Conservation (phyloP, 306 rosid species). For the Biancaea sappan region DNA sequence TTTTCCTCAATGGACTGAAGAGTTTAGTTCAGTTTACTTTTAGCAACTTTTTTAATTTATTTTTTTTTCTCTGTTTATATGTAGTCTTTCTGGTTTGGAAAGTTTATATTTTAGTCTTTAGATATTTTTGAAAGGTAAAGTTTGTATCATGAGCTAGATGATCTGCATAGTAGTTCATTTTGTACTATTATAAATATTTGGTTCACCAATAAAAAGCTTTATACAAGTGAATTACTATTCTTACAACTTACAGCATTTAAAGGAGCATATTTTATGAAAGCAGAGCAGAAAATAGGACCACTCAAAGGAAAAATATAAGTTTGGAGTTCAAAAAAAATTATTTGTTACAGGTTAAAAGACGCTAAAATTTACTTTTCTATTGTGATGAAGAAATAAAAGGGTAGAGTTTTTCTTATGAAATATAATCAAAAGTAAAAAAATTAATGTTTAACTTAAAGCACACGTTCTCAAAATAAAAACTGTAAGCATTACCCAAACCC, state of each 20-base stretch:
- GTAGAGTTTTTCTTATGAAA: too few relatives aligned
- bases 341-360: too few relatives aligned
- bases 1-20: slow-evolving; percentile 6
- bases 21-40: slow-evolving; percentile 19
- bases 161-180: not conserved
- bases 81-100: not conserved
- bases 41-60: not conserved
- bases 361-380: too few relatives aligned
- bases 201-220: not conserved
- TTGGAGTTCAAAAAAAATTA: too few relatives aligned
- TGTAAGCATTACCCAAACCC: too few relatives aligned
- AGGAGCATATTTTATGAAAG: not conserved
- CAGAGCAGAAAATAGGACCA: too few relatives aligned
- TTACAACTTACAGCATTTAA: not conserved
- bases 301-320: too few relatives aligned
- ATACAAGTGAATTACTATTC: not conserved
- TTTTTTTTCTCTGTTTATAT: slow-evolving; percentile 31
- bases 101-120: slow-evolving; percentile 6
- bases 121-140: slow-evolving; percentile 7
- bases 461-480: too few relatives aligned
- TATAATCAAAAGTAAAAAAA: too few relatives aligned
- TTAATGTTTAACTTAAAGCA: too few relatives aligned
- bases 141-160: slow-evolving; percentile 9
- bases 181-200: not conserved
- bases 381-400: too few relatives aligned